Evolutionary conservation across 23 red algal species (phyloP).

Genomic region (Gracilariopsis chorda): DNA sequence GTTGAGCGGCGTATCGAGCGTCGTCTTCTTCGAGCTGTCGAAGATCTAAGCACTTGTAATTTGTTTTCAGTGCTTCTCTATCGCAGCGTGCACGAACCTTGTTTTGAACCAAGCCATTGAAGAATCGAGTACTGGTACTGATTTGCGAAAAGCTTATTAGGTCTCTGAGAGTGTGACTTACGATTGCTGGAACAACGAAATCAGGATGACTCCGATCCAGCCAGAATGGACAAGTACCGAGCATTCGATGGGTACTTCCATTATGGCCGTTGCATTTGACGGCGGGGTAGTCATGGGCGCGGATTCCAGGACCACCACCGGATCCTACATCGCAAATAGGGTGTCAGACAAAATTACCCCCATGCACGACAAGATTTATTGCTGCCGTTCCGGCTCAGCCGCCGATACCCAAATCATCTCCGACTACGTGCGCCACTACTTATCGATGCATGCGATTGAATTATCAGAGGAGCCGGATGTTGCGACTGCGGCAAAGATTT

Average conservation of each 20-base stretch:
- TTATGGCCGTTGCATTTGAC: constrained; percentile 97
- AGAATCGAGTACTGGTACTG: too few relatives aligned
- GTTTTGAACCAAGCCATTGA: too few relatives aligned
- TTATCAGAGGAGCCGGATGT: constrained; percentile 72
- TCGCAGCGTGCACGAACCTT: too few relatives aligned
- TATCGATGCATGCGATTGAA: constrained; percentile 87
- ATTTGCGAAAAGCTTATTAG: too few relatives aligned
- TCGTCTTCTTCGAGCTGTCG: too few relatives aligned
- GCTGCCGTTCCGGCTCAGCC: constrained; percentile 98
- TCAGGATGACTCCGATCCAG: constrained; percentile 4
- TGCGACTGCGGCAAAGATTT: constrained; percentile 71
- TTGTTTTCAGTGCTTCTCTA: too few relatives aligned
- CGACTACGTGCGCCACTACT: constrained; percentile 94
- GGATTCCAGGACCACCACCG: constrained; percentile 95
- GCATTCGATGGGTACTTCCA: constrained; percentile 90
- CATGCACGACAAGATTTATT: constrained; percentile 88
- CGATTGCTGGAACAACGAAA: neutral
- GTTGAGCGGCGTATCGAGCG: too few relatives aligned
- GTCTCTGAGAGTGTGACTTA: too few relatives aligned
- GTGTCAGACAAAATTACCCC: constrained; percentile 97
- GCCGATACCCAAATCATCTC: constrained; percentile 97
- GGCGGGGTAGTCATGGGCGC: constrained; percentile 98
- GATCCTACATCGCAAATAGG: constrained; percentile 98
- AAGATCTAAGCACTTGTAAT: too few relatives aligned
- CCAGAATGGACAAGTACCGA: constrained; percentile 63